Evolutionary conservation across 2,329 filamentous ascomycete genomes (phyloP).

Genomic region (Davidsoniella eucalypti): DNA sequence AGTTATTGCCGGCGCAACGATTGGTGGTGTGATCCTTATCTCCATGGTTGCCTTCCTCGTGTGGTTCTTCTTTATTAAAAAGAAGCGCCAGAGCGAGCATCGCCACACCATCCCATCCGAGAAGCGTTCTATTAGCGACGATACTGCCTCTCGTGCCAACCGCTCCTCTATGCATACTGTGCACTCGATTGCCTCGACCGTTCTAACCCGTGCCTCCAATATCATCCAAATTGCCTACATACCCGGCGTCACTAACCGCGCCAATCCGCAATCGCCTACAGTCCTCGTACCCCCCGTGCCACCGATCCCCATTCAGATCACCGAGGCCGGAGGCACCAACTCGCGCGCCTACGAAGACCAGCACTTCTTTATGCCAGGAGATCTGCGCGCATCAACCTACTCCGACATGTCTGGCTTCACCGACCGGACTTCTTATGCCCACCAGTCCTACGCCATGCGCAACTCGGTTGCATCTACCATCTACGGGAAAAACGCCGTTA

Average conservation of each 20-base stretch:
- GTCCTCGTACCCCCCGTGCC: slow-evolving; percentile 82
- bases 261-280: slow-evolving; percentile 64
- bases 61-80: slow-evolving; percentile 78
- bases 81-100: slow-evolving; percentile 48
- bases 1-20: slow-evolving; percentile 78
- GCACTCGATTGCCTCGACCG: slow-evolving; percentile 83
- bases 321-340: slow-evolving; percentile 27
- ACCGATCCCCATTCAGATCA: slow-evolving; percentile 59
- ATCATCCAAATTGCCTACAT: slow-evolving; percentile 99
- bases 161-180: slow-evolving; percentile 73
- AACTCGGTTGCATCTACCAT: slow-evolving; percentile 82
- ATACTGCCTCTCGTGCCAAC: slow-evolving; percentile 37
- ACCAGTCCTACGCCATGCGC: slow-evolving; percentile 41
- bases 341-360: slow-evolving; percentile 52
- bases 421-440: slow-evolving; percentile 45
- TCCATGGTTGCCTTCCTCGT: slow-evolving; percentile 62
- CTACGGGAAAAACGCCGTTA: slow-evolving; percentile 78
- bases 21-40: slow-evolving; percentile 66
- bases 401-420: slow-evolving; percentile 53
- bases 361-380: slow-evolving; percentile 84
- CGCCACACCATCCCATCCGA: slow-evolving; percentile 18
- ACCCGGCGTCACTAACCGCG: slow-evolving; percentile 86
- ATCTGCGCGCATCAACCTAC: slow-evolving; percentile 81
- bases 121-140: slow-evolving; percentile 16
- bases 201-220: slow-evolving; percentile 90